Conservation (phyloP, 225 moss, liverwort and hornwort species). For the Straminergon stramineum region DNA sequence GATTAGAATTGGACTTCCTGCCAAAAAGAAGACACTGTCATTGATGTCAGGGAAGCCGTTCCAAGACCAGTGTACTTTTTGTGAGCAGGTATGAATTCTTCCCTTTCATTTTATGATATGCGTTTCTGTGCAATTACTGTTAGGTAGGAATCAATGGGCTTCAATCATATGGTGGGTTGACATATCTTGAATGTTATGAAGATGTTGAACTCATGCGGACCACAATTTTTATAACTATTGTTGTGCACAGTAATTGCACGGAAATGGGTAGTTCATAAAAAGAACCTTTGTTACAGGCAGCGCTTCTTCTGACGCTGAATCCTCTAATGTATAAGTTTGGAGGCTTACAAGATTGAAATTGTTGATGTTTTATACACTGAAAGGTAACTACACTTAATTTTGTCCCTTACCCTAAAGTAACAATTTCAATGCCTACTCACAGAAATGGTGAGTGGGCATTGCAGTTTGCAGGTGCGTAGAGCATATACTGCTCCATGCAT, state of each 20-base stretch:
- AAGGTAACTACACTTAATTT: background rate
- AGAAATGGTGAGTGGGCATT: background rate
- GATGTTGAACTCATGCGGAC: background rate
- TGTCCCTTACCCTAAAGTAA: background rate
- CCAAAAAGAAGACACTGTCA: constrained; percentile 41
- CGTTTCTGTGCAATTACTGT: background rate
- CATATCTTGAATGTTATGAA: background rate
- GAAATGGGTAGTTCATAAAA: background rate
- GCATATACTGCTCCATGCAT: background rate
- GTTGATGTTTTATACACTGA: background rate
- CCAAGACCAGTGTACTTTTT: constrained; percentile 53
- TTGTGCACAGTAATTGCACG: background rate
- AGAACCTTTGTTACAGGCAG: background rate
- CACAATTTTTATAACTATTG: background rate
- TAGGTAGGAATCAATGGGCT: background rate
- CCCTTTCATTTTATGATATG: background rate
- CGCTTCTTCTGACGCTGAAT: background rate
- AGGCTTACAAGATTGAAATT: background rate
- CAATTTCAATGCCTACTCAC: background rate
- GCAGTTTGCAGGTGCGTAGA: background rate
- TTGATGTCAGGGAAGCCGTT: constrained; percentile 39
- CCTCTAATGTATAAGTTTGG: background rate
- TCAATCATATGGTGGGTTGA: background rate
- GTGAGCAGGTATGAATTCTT: constrained; percentile 44
- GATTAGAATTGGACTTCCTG: constrained; percentile 54